Evolutionary conservation across 2,329 filamentous ascomycete species (phyloP).

Genomic region (Xylaria sp.): DNA sequence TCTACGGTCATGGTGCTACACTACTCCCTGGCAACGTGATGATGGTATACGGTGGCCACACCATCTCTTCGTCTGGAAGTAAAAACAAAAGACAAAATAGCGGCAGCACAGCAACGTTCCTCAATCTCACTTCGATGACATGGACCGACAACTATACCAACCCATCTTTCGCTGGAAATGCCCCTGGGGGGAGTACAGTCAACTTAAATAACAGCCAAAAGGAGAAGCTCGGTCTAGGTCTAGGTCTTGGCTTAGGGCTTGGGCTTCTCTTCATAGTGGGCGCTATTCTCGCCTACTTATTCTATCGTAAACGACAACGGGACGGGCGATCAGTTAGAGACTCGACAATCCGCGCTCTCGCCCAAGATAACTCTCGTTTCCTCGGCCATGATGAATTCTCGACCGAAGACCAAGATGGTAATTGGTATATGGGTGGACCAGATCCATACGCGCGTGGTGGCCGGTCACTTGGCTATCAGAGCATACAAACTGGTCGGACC

Average conservation of each 20-base stretch:
- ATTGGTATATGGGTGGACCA: conserved; percentile 59
- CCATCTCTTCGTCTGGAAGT: conserved; percentile 54
- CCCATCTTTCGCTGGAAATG: conserved; percentile 47
- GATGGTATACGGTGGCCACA: conserved; percentile 73
- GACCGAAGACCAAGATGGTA: conserved; percentile 42
- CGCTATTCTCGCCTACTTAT: conserved; percentile 58
- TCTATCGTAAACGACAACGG: conserved; percentile 60
- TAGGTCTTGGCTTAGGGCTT: conserved; percentile 73
- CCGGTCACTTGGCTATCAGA: conserved; percentile 63
- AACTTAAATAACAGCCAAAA: conserved; percentile 36
- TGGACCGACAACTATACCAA: conserved; percentile 65
- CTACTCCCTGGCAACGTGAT: conserved; percentile 74
- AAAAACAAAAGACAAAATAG: conserved; percentile 50
- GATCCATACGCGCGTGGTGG: conserved; percentile 55
- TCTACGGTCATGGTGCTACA: conserved; percentile 72
- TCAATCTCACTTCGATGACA: conserved; percentile 66
- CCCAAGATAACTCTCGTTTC: conserved; percentile 61
- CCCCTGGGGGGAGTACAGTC: conserved; percentile 24
- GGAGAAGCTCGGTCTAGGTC: conserved; percentile 66
- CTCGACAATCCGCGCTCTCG: conserved; percentile 59
- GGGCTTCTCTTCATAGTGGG: conserved; percentile 65
- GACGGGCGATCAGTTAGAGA: conserved; percentile 53
- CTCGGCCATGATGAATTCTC: conserved; percentile 55
- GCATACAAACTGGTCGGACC: conserved; percentile 52
- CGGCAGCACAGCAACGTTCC: conserved; percentile 55